Evolutionary conservation across 179 eudicot genomes (phyloP), one percentile per base, ranked within the genome.

Genomic region (Drosera spatulata): DNA sequence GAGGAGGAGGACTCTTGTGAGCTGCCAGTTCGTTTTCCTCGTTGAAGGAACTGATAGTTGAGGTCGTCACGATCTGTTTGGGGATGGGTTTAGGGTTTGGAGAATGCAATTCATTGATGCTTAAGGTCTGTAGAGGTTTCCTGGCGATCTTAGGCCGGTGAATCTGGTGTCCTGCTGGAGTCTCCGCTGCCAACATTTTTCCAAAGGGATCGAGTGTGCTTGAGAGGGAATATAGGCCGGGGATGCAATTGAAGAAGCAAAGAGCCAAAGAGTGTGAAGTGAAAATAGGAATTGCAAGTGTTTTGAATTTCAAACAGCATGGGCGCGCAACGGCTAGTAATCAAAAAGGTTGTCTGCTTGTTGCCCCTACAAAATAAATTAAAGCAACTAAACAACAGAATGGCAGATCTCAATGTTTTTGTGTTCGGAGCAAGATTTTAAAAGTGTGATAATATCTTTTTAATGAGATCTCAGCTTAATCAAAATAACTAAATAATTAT

Each of bases 81-180:
- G 56, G 60, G 4, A 52, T 53, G 7, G 50, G 62, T 55, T 39
- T 47, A 15, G 41, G 61, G 39, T 41, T 61, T 40, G 48, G 44
- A 37, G 13, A 8, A 10, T 22, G 15, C 4, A 44, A 38, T 6
- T 58, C 13, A 15, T 4, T 15, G 47, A 56, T 57, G 63, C 73
- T 81, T 63, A 53, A 76, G 42, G 90, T 82, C 52, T 77, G 81
- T 33, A 84, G 73, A 1, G 91, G 81, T 49, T 56, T 67, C 42
- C 86, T 79, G 58, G 63, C 64, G 50, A 50, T 61, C 38, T 67
- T 69, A 7, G 66, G 72, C 47, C 40, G 55, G 72, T 12, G 68
- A 59, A 59, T n/a, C 44, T 52, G 50, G 39, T 46, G 41, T 37
- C 41, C 63, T 55, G 73, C 2, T 6, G 77, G 73, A 40, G 77